A percentile compares a stretch with the other conserved stretches of the same genome.
These are phyloP conservation scores for Verticillium alfalfae DNA, from an alignment of 2,329 filamentous ascomycete species.

Conservation along the genomic window DNA sequence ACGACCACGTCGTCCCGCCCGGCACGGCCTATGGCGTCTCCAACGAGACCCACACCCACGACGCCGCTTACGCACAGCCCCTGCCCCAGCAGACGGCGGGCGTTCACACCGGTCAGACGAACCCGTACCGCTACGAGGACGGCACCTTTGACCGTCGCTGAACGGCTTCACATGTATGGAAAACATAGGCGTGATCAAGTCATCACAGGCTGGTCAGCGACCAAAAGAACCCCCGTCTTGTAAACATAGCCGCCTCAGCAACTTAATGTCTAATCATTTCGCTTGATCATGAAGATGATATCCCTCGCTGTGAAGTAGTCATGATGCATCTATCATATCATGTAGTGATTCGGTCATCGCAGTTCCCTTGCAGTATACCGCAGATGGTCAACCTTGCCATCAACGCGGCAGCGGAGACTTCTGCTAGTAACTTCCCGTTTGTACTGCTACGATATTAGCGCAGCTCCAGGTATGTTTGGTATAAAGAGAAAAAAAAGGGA, in stretches of 20 bases:
- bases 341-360: too few relatives aligned
- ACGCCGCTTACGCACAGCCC: neutral
- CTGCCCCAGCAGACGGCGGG: neutral
- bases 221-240: neutral
- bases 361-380: neutral
- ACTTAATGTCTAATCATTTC: conserved; percentile 1
- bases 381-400: neutral
- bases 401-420: neutral
- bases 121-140: conserved; percentile 27
- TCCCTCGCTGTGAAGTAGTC: neutral
- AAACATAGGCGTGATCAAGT: neutral
- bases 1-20: neutral
- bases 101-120: neutral
- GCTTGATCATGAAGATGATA: neutral
- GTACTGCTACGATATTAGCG: conserved; percentile 2
- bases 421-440: conserved; percentile 6
- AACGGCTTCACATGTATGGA: neutral
- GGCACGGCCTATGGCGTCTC: neutral
- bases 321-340: neutral
- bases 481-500: too few relatives aligned
- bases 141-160: conserved; percentile 23
- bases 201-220: neutral
- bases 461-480: too few relatives aligned
- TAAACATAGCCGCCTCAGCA: neutral
- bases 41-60: neutral